phyloP scores from a whole-genome alignment of 306 rosid species.

The Myrica gale region DNA sequence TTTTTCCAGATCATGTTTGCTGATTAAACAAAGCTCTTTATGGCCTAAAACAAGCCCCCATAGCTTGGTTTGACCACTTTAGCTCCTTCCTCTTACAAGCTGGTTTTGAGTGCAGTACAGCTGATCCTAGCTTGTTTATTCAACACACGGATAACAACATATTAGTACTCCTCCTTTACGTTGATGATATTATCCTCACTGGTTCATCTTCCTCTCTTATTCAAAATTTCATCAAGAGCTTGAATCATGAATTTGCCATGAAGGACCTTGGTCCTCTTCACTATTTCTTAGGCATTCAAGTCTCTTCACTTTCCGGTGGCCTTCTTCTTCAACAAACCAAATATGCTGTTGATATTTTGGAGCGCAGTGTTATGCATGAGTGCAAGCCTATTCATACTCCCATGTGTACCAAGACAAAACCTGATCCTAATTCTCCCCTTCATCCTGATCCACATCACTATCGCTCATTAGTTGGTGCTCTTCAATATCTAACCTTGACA shows the following conservation, averaged over 20 bases:
- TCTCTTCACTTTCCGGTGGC: neutral
- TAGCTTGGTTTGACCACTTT: neutral
- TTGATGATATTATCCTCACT: neutral
- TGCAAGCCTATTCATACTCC: no score
- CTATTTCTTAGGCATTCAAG: neutral
- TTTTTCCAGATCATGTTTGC: neutral
- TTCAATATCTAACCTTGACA: neutral
- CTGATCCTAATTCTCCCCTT: rapidly evolving
- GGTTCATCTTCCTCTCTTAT: neutral
- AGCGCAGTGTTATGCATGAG: no score
- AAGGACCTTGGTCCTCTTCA: neutral
- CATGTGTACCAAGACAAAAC: neutral
- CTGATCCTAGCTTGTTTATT: no score
- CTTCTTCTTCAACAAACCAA: neutral
- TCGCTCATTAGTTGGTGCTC: neutral
- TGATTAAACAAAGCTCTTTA: neutral
- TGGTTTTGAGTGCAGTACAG: no score
- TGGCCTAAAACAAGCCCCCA: neutral
- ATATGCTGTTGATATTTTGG: neutral
- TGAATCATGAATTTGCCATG: neutral
- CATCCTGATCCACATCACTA: neutral
- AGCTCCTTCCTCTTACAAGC: neutral
- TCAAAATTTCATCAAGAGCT: neutral
- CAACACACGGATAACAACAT: no score
- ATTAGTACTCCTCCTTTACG: neutral